Percentiles rank a stretch among this genome's conserved stretches.
Evolutionary conservation across 805 yeast species (phyloP).

Genomic region (Saccharomycopsis sp.): DNA sequence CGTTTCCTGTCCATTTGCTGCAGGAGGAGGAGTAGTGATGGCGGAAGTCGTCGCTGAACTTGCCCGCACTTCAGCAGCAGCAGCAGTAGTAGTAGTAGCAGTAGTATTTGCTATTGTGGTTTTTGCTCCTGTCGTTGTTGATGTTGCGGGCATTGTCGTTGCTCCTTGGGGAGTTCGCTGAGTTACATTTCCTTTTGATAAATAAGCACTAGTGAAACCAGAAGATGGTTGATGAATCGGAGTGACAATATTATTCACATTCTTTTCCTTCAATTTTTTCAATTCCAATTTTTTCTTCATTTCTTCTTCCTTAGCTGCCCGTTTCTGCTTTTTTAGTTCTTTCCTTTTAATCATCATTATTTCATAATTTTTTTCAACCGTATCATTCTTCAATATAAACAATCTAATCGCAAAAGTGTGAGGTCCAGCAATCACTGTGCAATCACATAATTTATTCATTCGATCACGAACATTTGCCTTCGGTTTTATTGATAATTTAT

Average conservation of each 20-base stretch:
- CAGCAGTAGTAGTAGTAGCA: background rate
- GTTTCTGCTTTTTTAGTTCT: constrained; percentile 24
- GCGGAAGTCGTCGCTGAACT: background rate
- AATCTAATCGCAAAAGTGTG: constrained; percentile 72
- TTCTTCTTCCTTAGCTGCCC: constrained; percentile 30
- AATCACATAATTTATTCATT: constrained; percentile 84
- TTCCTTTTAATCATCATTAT: constrained; percentile 29
- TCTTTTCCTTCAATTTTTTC: constrained; percentile 25
- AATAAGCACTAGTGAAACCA: no score
- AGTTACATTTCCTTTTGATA: no score
- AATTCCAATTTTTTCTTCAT: constrained; percentile 27
- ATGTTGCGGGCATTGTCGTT: no score
- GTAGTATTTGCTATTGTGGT: no score
- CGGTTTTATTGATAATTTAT: constrained; percentile 32
- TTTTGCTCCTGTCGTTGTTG: no score
- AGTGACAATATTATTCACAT: constrained; percentile 20
- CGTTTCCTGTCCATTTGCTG: no score
- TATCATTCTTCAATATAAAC: constrained; percentile 80
- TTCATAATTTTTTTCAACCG: constrained; percentile 44
- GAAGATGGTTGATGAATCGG: constrained; percentile 6
- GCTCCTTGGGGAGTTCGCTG: background rate
- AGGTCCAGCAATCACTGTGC: constrained; percentile 69
- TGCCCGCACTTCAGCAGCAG: background rate
- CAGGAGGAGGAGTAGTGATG: no score
- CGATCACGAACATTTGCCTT: constrained; percentile 65